Percentiles rank a stretch among this genome's conserved stretches.
These are phyloP conservation scores for Oryza meridionalis DNA, from an alignment of 176 grass and related monocot species.

Conservation along the genomic window DNA sequence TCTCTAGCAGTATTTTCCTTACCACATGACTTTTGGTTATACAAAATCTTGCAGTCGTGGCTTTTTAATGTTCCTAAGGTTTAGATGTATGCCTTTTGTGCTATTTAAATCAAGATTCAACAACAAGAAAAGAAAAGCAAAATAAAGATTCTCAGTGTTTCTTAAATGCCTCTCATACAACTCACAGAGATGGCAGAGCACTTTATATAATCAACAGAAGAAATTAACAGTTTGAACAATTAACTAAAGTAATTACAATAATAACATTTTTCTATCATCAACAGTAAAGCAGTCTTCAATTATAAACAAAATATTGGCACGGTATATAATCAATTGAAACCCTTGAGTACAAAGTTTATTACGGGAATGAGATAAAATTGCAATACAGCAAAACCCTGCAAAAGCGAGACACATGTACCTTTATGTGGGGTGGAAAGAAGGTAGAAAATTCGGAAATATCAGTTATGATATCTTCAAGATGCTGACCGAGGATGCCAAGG, in stretches of 20 bases:
- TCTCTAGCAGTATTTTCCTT: not conserved
- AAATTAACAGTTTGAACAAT: constrained; percentile 3
- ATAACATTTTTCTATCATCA: not conserved
- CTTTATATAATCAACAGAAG: not conserved
- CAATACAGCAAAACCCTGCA: constrained; percentile 8
- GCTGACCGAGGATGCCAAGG: constrained; percentile 80
- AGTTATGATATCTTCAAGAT: constrained; percentile 84
- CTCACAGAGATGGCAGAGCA: not conserved
- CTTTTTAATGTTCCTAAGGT: constrained; percentile 7
- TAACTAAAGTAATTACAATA: constrained; percentile 6
- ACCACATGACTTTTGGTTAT: not conserved
- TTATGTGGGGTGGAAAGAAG: constrained; percentile 85
- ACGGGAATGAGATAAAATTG: not conserved
- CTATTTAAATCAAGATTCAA: constrained; percentile 13
- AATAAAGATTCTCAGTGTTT: not conserved
- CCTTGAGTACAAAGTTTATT: not conserved
- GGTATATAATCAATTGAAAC: not conserved
- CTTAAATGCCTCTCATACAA: not conserved
- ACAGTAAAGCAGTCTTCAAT: not conserved
- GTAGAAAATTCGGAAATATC: constrained; percentile 75
- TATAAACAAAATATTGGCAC: not conserved
- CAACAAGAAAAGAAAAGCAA: not conserved
- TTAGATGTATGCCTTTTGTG: not conserved
- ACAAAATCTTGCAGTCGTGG: not conserved
- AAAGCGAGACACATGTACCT: constrained; percentile 51